Conservation (phyloP, 106 monocot genomes). For the Platanthera guangdongensis region DNA sequence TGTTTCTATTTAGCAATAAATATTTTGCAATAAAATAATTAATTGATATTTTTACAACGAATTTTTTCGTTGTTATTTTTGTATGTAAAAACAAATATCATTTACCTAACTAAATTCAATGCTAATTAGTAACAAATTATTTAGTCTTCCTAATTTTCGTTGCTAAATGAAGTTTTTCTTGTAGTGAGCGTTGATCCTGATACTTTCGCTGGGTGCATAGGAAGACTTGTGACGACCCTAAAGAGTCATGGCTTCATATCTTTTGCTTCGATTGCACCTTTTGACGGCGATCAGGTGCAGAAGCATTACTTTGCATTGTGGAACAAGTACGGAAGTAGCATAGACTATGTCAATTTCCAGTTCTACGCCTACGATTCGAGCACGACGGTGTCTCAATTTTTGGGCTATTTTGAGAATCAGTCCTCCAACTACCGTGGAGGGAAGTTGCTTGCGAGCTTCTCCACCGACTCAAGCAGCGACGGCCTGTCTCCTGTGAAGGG, state of each 20-base stretch:
- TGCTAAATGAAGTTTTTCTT: too few species aligned
- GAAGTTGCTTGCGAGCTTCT: slow-evolving; percentile 25
- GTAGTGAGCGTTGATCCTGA: slow-evolving; percentile 1
- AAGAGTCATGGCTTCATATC: slow-evolving; percentile 25
- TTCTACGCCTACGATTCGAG: slow-evolving; percentile 36
- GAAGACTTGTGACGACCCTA: slow-evolving; percentile 11
- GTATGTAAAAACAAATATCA: too few species aligned
- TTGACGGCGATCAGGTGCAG: slow-evolving; percentile 17
- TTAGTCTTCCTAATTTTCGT: too few species aligned
- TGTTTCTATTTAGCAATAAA: too few species aligned
- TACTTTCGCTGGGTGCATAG: slow-evolving; percentile 21
- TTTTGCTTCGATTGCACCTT: slow-evolving; percentile 24
- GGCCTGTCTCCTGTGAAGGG: slow-evolving; percentile 25
- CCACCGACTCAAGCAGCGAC: background rate
- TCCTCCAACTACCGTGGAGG: slow-evolving; percentile 24
- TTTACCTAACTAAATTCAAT: too few species aligned
- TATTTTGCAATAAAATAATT: too few species aligned
- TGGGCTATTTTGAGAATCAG: slow-evolving; percentile 33
- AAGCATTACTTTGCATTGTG: slow-evolving; percentile 23
- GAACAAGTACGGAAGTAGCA: slow-evolving; percentile 20
- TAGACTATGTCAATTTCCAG: slow-evolving; percentile 58
- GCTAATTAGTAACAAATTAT: too few species aligned
- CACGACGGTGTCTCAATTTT: slow-evolving; percentile 36
- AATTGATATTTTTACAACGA: too few species aligned
- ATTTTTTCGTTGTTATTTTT: too few species aligned